Conservation (phyloP, 495 filamentous ascomycete species). For the Aspergillus diversus region DNA sequence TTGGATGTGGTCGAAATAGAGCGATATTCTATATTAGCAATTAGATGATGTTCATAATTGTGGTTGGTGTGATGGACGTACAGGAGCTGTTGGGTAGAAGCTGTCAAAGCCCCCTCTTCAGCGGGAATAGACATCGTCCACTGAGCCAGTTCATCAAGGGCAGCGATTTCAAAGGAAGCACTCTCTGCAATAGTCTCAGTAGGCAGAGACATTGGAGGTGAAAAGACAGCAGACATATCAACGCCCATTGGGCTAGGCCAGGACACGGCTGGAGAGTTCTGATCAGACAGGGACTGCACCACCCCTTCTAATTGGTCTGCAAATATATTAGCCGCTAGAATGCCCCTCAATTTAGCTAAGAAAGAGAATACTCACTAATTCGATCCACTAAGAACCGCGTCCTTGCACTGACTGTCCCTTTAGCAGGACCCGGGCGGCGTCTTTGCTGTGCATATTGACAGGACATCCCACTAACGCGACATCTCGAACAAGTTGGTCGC, state of each 20-base stretch:
- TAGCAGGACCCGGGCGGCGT: conserved; percentile 10
- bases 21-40: conserved; percentile 1
- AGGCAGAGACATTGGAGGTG: too few relatives aligned
- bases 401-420: conserved; percentile 7
- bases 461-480: background rate
- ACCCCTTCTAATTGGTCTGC: conserved; percentile 8
- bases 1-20: conserved; percentile 17
- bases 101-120: background rate
- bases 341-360: background rate
- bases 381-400: conserved; percentile 10
- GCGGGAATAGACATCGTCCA: background rate
- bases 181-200: too few relatives aligned
- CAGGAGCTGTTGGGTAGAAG: background rate
- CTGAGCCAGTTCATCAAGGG: background rate
- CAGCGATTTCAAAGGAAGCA: background rate
- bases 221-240: too few relatives aligned
- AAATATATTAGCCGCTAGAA: background rate
- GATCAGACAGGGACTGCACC: conserved; percentile 4
- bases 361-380: background rate
- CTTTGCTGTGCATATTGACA: background rate
- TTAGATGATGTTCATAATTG: conserved; percentile 2
- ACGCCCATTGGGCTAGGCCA: background rate
- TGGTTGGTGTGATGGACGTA: background rate
- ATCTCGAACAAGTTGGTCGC: background rate
- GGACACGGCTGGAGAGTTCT: background rate